Evolutionary conservation across 139 green algal species (phyloP), one percentile per base, ranked within the genome.

Genomic region (Eudorina sp.): DNA sequence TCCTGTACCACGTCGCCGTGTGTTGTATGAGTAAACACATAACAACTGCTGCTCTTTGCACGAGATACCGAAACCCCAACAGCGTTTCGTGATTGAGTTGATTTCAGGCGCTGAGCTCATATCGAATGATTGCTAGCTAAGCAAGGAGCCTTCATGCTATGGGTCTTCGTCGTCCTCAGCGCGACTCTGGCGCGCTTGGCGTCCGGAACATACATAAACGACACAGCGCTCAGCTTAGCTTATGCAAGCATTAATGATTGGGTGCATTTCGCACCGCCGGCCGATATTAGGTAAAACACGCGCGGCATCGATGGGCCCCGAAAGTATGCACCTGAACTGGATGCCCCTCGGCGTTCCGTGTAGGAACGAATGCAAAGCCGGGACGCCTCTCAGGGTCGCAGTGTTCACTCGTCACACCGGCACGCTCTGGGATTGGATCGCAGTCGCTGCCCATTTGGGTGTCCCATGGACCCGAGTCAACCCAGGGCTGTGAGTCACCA

Each of bases 341-440:
- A 29, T 25, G 38, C 68, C 3, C 38, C 16, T 51, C 34, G 48
- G 68, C 36, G 7, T 48, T 29, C 14, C 36, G 16, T n/a, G 58
- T 8, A 77, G 68, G 14, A 21, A 21, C 18, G 34, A 48, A n/a
- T 77, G 68, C 27, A 8, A 9, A 8, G 36, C 27, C 40, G 68
- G 68, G 5, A n/a, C 51, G 27, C 68, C 68, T 16, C n/a, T 77
- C 45, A 45, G 74, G 3, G n/a, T 82, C 18, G 74, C 46, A 1
- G 73, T 74, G 38, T 72, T 84, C 53, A 84, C 76, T 25, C 76
- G 76, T 6, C 76, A 84, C 36, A 84, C 34, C 25, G 76, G 76
- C 1, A 84, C 76, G 23, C 76, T 84, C 1, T 85, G 78, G 78
- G 78, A 85, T 19, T 85, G 78, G 78, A 85, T 74, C 2, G 78